Conservation (phyloP, 2,329 filamentous ascomycete species). For the Alternaria sp. region DNA sequence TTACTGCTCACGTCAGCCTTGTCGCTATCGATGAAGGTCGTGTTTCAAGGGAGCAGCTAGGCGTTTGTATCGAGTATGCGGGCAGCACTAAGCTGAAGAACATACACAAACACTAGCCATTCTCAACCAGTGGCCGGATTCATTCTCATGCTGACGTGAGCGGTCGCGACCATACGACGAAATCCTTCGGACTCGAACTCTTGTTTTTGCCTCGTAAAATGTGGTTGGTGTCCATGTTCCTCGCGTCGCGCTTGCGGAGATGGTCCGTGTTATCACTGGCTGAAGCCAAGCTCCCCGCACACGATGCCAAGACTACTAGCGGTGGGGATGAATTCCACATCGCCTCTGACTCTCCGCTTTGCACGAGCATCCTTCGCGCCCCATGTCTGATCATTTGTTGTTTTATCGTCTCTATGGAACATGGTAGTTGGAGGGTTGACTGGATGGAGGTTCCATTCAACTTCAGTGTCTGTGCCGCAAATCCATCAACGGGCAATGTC, state of each 20-base stretch:
- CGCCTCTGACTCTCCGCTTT: not conserved
- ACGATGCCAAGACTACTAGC: not conserved
- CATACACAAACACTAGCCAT: not conserved
- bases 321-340: not conserved
- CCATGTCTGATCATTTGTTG: not conserved
- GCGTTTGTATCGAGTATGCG: not conserved
- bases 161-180: not conserved
- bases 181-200: not conserved
- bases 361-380: not conserved
- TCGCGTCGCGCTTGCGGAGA: not conserved
- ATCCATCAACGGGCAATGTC: not conserved
- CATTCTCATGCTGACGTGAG: not conserved
- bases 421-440: not conserved
- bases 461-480: too few relatives aligned
- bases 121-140: not conserved
- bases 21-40: not conserved
- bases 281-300: not conserved
- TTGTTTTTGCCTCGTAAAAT: not conserved
- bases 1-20: not conserved
- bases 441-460: not conserved
- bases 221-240: not conserved
- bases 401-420: not conserved
- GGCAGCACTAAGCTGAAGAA: not conserved
- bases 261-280: not conserved
- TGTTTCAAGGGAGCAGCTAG: not conserved